Percentiles rank a stretch among this genome's conserved stretches.
Evolutionary conservation across 176 grass and related monocot genomes (phyloP).

Genomic region (Calamus simplicifolius): DNA sequence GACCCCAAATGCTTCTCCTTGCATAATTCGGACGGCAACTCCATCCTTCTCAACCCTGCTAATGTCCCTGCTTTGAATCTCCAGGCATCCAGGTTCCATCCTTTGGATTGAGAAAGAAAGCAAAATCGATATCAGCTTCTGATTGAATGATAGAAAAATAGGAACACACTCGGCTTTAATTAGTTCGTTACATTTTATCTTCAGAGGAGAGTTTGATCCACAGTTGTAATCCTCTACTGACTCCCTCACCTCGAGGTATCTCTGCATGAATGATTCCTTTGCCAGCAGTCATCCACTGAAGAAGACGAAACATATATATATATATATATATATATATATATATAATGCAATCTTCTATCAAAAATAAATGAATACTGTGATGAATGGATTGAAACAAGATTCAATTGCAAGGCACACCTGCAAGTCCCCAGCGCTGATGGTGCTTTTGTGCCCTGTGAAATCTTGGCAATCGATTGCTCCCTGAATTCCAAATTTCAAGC

Average conservation of each 20-base stretch:
- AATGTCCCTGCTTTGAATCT: conserved; percentile 75
- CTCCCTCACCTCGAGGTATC: conserved; percentile 50
- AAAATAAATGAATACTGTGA: no score
- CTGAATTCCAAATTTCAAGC: conserved; percentile 17
- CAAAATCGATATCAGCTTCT: not conserved
- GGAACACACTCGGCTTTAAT: no score
- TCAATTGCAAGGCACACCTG: conserved; percentile 27
- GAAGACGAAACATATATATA: no score
- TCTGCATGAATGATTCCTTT: conserved; percentile 75
- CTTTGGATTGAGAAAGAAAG: conserved; percentile 16
- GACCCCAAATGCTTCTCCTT: conserved; percentile 68
- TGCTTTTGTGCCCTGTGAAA: conserved; percentile 72
- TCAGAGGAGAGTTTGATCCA: conserved; percentile 91
- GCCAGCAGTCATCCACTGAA: conserved; percentile 81
- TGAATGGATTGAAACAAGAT: no score
- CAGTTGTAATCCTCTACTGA: conserved; percentile 68
- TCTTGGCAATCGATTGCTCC: conserved; percentile 72
- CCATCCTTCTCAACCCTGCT: conserved; percentile 46
- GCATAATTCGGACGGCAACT: conserved; percentile 61
- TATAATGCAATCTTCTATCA: no score
- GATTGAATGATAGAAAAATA: no score
- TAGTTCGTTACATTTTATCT: conserved; percentile 64
- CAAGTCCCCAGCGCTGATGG: conserved; percentile 52
- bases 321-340: no score
- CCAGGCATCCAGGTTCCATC: conserved; percentile 81